Percentiles rank a stretch among this genome's conserved stretches.
These are phyloP conservation scores for Centaurea solstitialis DNA, from an alignment of 129 eudicot species.

Conservation along the genomic window DNA sequence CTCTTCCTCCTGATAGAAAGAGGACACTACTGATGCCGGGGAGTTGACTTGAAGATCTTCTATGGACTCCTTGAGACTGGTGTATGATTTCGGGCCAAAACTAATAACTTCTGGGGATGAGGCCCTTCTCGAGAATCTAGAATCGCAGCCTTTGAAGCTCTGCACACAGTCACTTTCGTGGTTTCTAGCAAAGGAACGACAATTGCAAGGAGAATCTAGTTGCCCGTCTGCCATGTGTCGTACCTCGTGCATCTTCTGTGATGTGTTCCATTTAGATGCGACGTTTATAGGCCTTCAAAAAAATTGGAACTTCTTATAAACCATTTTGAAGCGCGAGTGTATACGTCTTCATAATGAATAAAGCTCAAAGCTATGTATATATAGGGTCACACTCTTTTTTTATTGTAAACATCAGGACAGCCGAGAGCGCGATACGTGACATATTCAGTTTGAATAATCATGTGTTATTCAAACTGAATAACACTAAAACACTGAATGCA, in stretches of 20 bases:
- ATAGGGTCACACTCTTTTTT: no score
- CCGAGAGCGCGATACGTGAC: no score
- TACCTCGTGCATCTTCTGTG: constrained; percentile 41
- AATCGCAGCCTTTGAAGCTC: constrained; percentile 35
- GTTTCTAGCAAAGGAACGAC: constrained; percentile 18
- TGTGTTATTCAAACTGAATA: no score
- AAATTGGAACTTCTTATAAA: not conserved
- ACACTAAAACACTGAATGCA: no score
- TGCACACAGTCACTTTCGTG: constrained; percentile 32
- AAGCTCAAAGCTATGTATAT: not conserved
- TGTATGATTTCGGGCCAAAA: constrained; percentile 43
- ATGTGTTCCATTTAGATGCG: constrained; percentile 48
- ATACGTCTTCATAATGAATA: not conserved
- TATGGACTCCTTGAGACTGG: constrained; percentile 38
- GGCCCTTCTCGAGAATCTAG: constrained; percentile 43
- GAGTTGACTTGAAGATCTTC: constrained; percentile 65
- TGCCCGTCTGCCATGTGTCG: constrained; percentile 19
- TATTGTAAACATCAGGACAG: no score
- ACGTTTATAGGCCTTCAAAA: constrained; percentile 70
- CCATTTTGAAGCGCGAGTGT: not conserved
- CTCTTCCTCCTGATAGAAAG: constrained; percentile 39
- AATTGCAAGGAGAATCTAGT: constrained; percentile 32
- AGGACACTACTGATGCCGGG: constrained; percentile 65
- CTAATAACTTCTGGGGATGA: constrained; percentile 64
- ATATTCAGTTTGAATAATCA: no score